phyloP scores from a whole-genome alignment of 2,329 filamentous ascomycete species.

The Fusarium sterilihyphosum region DNA sequence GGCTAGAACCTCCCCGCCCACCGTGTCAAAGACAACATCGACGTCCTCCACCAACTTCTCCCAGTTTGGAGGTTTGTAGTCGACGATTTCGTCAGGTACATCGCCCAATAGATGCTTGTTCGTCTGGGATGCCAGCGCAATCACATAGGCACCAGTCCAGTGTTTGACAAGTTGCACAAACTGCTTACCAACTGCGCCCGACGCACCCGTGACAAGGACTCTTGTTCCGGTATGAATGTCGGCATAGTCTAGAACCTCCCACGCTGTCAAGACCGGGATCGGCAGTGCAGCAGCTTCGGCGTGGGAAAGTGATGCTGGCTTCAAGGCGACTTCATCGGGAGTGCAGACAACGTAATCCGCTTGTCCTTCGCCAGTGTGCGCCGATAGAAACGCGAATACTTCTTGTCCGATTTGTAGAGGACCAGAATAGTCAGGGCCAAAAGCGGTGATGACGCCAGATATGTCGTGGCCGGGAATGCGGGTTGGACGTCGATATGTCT shows the following conservation, averaged over 20 bases:
- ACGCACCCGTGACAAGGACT: conserved; percentile 9
- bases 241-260: conserved; percentile 5
- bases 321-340: background rate
- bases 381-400: background rate
- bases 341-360: conserved; percentile 2
- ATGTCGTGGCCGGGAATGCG: conserved; percentile 51
- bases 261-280: conserved; percentile 17
- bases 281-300: conserved; percentile 3
- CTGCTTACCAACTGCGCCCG: conserved; percentile 27
- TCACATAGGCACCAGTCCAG: conserved; percentile 34
- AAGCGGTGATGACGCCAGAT: conserved; percentile 44
- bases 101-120: conserved; percentile 25
- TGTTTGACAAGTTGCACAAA: conserved; percentile 45
- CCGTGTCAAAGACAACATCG: conserved; percentile 19
- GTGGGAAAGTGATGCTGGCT: background rate
- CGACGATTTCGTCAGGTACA: conserved; percentile 37
- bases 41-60: background rate
- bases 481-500: conserved; percentile 42
- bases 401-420: background rate
- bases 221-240: rapidly evolving
- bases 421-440: conserved; percentile 22
- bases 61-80: conserved; percentile 43
- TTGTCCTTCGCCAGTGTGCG: background rate
- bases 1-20: conserved; percentile 19
- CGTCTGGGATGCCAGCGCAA: conserved; percentile 43